phyloP scores from a whole-genome alignment of 2,329 filamentous ascomycete genomes.

The Ascochyta clinopodiicola region DNA sequence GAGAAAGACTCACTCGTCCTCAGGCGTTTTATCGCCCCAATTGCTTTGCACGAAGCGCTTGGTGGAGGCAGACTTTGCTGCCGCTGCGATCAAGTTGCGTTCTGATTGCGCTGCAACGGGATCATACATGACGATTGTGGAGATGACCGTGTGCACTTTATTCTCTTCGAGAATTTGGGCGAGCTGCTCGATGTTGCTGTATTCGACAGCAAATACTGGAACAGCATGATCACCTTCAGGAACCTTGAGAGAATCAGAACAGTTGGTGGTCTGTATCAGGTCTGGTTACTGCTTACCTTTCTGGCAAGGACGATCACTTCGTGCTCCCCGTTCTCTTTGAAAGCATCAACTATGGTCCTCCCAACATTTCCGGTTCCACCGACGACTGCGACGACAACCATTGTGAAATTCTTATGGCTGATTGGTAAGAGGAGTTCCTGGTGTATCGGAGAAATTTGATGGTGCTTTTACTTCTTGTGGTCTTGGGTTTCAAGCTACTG shows the following conservation, averaged over 20 bases:
- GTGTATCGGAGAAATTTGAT: neutral
- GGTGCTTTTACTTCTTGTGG: neutral
- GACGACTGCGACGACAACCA: constrained; percentile 55
- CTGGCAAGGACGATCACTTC: constrained; percentile 53
- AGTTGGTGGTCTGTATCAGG: neutral
- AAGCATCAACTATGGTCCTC: constrained; percentile 54
- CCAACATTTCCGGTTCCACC: constrained; percentile 58
- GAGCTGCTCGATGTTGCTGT: constrained; percentile 40
- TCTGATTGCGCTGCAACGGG: constrained; percentile 28
- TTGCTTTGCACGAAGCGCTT: constrained; percentile 26
- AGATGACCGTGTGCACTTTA: constrained; percentile 56
- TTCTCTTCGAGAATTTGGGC: constrained; percentile 43
- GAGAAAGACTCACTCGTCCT: constrained; percentile 14
- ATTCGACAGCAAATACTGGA: constrained; percentile 39
- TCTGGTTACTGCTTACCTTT: constrained; percentile 37
- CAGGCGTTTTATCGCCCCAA: constrained; percentile 22
- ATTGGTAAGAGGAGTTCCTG: neutral
- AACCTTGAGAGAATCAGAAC: constrained; percentile 5
- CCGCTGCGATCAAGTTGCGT: constrained; percentile 20
- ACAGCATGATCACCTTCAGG: constrained; percentile 8
- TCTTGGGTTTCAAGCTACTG: no score
- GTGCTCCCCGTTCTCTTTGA: constrained; percentile 46
- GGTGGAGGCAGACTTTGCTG: constrained; percentile 11
- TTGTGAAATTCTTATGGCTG: constrained; percentile 18
- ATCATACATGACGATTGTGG: constrained; percentile 46